Evolutionary conservation across 169 alveolate species (phyloP).

Genomic region (Babesia ovis): DNA sequence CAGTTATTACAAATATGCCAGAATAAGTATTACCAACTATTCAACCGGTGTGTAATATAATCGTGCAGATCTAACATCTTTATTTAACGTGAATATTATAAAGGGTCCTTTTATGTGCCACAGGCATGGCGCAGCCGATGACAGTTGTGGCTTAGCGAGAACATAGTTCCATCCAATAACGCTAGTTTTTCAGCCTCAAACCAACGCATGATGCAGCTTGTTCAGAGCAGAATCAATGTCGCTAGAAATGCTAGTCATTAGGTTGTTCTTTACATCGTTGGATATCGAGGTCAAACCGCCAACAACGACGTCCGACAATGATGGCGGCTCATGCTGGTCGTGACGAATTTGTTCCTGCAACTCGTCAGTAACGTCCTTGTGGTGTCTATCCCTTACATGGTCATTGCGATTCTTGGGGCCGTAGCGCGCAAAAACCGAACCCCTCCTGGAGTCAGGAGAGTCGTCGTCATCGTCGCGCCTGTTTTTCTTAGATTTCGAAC

Average conservation of each 20-base stretch:
- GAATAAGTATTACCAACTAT: too few species aligned
- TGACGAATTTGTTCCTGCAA: slow-evolving; percentile 6
- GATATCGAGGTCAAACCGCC: not conserved
- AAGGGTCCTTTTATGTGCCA: too few species aligned
- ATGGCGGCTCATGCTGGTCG: slow-evolving; percentile 25
- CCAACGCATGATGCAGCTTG: not conserved
- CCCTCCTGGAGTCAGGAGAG: not conserved
- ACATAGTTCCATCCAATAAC: too few species aligned
- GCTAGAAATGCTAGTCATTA: slow-evolving; percentile 4
- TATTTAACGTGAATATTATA: too few species aligned
- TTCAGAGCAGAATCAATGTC: slow-evolving; percentile 18
- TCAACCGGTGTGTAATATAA: too few species aligned
- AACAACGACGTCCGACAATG: not conserved
- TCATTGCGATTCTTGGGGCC: not conserved
- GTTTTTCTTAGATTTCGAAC: slow-evolving; percentile 5
- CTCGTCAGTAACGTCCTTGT: slow-evolving; percentile 21
- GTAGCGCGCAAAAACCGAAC: not conserved
- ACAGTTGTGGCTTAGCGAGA: too few species aligned
- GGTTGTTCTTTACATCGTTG: not conserved
- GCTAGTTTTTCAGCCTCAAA: too few species aligned
- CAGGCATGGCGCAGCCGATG: too few species aligned
- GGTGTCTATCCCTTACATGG: not conserved
- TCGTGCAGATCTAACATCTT: too few species aligned
- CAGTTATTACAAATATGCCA: too few species aligned
- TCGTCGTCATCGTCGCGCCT: slow-evolving; percentile 3